A percentile compares a stretch with the other conserved stretches of the same genome.
These are phyloP conservation scores for Leccinum subgranulosum DNA, from an alignment of 768 basidiomycete species.

Conservation along the genomic window DNA sequence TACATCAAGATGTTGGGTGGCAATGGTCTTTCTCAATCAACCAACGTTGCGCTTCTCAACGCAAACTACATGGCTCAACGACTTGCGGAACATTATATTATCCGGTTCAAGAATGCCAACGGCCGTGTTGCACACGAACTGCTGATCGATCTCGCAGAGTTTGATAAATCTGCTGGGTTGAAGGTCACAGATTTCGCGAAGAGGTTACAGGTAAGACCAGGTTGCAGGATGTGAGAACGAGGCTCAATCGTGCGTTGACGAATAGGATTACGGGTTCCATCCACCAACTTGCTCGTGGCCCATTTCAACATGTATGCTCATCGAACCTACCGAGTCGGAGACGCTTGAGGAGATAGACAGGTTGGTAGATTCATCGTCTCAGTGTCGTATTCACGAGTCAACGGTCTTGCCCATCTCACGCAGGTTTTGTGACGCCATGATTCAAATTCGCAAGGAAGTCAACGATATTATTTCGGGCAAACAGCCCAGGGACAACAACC, in stretches of 20 bases:
- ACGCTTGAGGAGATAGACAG: slow-evolving; percentile 89
- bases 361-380: slow-evolving; percentile 32
- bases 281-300: slow-evolving; percentile 99
- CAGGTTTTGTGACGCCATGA: slow-evolving; percentile 98
- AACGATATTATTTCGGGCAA: slow-evolving; percentile 83
- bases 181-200: slow-evolving; percentile 98
- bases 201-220: slow-evolving; percentile 72
- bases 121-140: slow-evolving; percentile 95
- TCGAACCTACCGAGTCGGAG: slow-evolving; percentile 97
- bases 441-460: slow-evolving; percentile 89
- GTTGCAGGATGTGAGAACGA: background rate
- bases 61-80: slow-evolving; percentile 97
- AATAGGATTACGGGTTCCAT: slow-evolving; percentile 87
- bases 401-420: background rate
- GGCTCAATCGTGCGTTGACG: background rate
- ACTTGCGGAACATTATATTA: slow-evolving; percentile 76
- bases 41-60: slow-evolving; percentile 84
- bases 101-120: slow-evolving; percentile 88
- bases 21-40: slow-evolving; percentile 78
- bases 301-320: slow-evolving; percentile 93
- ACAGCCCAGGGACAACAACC: slow-evolving; percentile 88
- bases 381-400: background rate
- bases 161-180: slow-evolving; percentile 83
- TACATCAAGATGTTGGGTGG: slow-evolving; percentile 99
- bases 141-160: slow-evolving; percentile 92